phyloP scores from a whole-genome alignment of 331 rosid species.

The Spiraea crenata region DNA sequence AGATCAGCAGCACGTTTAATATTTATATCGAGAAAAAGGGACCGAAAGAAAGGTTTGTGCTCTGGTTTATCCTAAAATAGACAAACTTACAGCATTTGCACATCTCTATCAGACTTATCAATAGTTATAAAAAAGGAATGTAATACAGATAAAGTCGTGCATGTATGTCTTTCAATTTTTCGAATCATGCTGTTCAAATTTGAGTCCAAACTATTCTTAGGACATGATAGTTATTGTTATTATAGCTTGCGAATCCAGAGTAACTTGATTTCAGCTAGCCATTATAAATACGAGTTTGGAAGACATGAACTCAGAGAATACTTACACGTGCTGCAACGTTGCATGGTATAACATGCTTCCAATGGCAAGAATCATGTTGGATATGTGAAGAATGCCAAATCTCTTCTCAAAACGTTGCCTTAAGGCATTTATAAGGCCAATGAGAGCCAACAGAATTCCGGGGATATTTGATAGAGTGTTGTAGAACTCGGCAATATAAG shows the following conservation, averaged over 20 bases:
- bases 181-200: background rate
- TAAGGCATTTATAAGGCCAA: slow-evolving; percentile 74
- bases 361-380: slow-evolving; percentile 77
- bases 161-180: background rate
- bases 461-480: slow-evolving; percentile 82
- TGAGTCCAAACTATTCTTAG: background rate
- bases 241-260: background rate
- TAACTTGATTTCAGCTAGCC: background rate
- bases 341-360: slow-evolving; percentile 92
- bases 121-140: too few relatives aligned
- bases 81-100: too few relatives aligned
- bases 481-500: slow-evolving; percentile 76
- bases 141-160: background rate
- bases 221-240: background rate
- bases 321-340: slow-evolving; percentile 76
- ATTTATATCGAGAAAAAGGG: background rate
- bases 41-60: background rate
- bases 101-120: too few relatives aligned
- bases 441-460: slow-evolving; percentile 70
- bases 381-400: slow-evolving; percentile 71
- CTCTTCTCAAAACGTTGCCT: slow-evolving; percentile 86
- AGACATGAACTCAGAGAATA: slow-evolving; percentile 19
- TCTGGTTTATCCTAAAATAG: background rate
- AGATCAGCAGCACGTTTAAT: too few relatives aligned
- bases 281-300: background rate